Base-by-base conservation (phyloP, 2,329 filamentous ascomycete genomes). In the Ophidiomyces ophidiicola region DNA sequence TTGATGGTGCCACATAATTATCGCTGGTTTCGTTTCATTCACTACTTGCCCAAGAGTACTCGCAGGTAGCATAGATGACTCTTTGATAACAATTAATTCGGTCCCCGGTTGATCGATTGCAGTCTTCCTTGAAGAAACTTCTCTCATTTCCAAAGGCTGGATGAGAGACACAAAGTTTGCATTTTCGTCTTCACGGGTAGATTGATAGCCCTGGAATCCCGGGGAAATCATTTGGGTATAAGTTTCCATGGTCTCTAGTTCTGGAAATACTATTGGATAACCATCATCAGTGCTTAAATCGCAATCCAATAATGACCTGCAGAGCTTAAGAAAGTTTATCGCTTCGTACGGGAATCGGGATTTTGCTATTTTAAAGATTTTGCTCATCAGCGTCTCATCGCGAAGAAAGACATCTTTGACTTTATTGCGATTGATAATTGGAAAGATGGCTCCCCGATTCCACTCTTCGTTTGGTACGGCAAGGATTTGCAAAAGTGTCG, bases 311-410 rank as follows among this genome's bases (percentile, higher is more conserved):
- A 93, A 62, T 26, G 72, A 74, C 40, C 76, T 77, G 53, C 77
- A 80, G 26, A 92, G 64, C 38, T 72, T 75, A 44, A 92, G 62
- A 50, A 94, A 84, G 0, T 87, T 85, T 2, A 78, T 60, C 32
- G 83, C 78, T 60, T 94, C 88, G 57, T 83, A 88, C 0, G 88
- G 88, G 54, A 86, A 94, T 40, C 88, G 78, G 44, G 74, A 72
- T 30, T 80, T 71, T 5, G 87, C 77, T 54, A 82, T 73, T 35
- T 73, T 66, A 21, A 93, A 74, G 45, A 81, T 59, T 12, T 60
- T 57, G 19, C 64, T 67, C 52, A 80, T 67, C 12, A 85, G 59
- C 5, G 66, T 53, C 14, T 66, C 57, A 46, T 82, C 74, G 12
- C 68, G 60, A 17, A 78, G 59, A 46, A 80, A 74, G 14, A 63